Conservation (phyloP, 768 basidiomycete genomes). For the Russula dissimulans region DNA sequence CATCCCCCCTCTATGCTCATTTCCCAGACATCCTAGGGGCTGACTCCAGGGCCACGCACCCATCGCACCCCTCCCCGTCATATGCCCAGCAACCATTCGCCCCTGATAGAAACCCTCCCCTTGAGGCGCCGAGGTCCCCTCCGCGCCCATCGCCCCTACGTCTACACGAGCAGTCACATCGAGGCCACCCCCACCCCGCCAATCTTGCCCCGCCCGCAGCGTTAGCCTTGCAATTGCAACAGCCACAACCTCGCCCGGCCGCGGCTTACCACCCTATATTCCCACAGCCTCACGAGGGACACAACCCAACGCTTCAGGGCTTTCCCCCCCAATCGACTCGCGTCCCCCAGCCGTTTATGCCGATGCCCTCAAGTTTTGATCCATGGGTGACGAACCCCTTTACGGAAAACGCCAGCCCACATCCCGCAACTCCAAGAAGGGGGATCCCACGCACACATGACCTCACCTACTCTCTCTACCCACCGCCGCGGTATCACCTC, state of each 20-base stretch:
- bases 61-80: neutral
- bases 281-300: neutral
- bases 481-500: neutral
- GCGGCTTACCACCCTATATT: neutral
- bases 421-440: neutral
- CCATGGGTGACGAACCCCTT: neutral
- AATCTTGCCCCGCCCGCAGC: neutral
- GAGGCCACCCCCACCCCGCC: neutral
- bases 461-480: neutral
- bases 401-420: neutral
- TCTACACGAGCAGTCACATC: neutral
- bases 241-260: conserved; percentile 2
- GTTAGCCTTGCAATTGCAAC: neutral
- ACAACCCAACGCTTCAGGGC: neutral
- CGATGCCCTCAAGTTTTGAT: neutral
- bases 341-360: neutral
- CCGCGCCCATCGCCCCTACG: neutral
- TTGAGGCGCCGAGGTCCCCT: neutral
- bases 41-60: neutral
- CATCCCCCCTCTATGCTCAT: neutral
- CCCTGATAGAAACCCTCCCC: neutral
- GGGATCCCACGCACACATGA: neutral
- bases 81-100: neutral
- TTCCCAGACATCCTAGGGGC: neutral
- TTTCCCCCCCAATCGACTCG: neutral